phyloP scores from a whole-genome alignment of 2,329 filamentous ascomycete genomes.

The Nothophoma quercina region DNA sequence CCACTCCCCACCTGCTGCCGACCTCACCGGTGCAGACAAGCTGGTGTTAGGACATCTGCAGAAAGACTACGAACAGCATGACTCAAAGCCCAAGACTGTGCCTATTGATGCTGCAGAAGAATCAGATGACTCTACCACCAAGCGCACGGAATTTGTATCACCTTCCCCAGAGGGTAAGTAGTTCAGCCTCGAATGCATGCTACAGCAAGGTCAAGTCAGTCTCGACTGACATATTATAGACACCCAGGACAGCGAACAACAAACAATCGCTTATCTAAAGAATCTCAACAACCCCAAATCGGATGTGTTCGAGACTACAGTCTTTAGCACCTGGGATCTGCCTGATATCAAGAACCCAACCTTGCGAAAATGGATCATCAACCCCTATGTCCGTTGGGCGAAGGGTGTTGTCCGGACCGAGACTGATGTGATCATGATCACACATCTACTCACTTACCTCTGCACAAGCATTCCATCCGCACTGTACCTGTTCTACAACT shows the following conservation, averaged over 20 bases:
- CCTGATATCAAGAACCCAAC: constrained; percentile 51
- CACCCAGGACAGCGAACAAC: constrained; percentile 38
- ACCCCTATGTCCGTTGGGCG: constrained; percentile 67
- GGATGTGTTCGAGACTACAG: constrained; percentile 62
- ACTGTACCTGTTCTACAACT: constrained; percentile 68
- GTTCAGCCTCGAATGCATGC: too few relatives aligned
- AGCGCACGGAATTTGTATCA: constrained; percentile 37
- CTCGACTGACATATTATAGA: constrained; percentile 25
- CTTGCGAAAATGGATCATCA: constrained; percentile 59
- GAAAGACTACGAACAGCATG: constrained; percentile 36
- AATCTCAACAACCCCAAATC: constrained; percentile 59
- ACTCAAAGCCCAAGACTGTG: constrained; percentile 4
- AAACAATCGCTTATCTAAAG: constrained; percentile 55
- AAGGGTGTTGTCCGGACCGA: constrained; percentile 66
- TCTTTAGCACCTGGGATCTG: constrained; percentile 62
- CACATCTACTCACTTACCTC: constrained; percentile 76
- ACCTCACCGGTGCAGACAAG: constrained; percentile 42
- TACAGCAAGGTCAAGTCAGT: too few relatives aligned
- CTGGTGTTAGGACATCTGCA: constrained; percentile 40
- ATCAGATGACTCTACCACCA: constrained; percentile 33
- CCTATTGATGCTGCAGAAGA: constrained; percentile 28
- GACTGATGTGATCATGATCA: constrained; percentile 80
- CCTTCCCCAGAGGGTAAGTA: constrained; percentile 43
- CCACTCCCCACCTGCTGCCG: constrained; percentile 39
- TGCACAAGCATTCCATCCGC: constrained; percentile 74